phyloP scores from a whole-genome alignment of 495 filamentous ascomycete species.

The Chaetomium tenue region DNA sequence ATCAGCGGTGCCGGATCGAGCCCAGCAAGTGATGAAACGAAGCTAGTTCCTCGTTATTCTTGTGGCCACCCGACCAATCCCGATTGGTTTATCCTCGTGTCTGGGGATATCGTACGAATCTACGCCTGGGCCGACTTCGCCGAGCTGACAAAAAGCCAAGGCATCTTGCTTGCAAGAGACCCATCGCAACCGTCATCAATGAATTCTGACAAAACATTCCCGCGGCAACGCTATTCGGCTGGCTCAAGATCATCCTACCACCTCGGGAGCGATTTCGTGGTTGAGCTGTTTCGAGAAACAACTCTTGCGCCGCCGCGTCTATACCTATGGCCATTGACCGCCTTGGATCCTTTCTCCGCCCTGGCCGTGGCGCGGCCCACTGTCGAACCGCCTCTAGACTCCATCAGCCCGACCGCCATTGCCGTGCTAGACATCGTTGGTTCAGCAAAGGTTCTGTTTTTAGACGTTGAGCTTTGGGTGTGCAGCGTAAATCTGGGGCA shows the following conservation, averaged over 20 bases:
- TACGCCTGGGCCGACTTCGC: slow-evolving; percentile 28
- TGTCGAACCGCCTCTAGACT: no score
- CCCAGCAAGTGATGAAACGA: neutral
- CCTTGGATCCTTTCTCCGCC: slow-evolving; percentile 18
- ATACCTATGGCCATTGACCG: slow-evolving; percentile 18
- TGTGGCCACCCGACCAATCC: slow-evolving; percentile 24
- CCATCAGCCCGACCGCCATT: no score
- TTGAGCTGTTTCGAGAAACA: slow-evolving; percentile 16
- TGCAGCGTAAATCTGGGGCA: no score
- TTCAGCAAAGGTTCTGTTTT: no score
- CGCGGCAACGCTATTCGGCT: neutral
- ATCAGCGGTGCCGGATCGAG: neutral
- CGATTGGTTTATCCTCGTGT: slow-evolving; percentile 24
- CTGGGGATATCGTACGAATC: slow-evolving; percentile 20
- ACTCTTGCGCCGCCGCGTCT: neutral
- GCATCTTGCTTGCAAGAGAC: slow-evolving; percentile 5
- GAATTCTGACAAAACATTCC: neutral
- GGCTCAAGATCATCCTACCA: slow-evolving; percentile 15
- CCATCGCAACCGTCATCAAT: no score
- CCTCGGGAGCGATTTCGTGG: slow-evolving; percentile 13
- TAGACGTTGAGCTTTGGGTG: no score
- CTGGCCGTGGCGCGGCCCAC: neutral
- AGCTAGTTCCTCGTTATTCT: neutral
- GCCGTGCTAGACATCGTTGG: no score
- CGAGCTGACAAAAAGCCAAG: slow-evolving; percentile 18